Conservation (phyloP, 768 basidiomycete species). For the Hygrophoropsis aurantiaca region DNA sequence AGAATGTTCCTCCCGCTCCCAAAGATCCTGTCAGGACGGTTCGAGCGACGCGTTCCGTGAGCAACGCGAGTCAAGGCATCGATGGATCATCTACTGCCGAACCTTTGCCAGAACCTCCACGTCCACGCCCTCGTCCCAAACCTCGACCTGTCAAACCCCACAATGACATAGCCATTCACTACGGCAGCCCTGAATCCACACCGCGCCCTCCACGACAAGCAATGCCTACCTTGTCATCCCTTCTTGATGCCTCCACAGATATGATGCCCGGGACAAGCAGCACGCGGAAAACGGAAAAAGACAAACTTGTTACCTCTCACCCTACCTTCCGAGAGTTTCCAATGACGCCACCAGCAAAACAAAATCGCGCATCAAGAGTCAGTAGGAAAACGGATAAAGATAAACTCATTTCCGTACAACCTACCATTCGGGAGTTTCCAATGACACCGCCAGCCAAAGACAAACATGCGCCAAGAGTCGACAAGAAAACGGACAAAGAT, state of each 20-base stretch:
- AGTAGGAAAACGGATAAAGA: constrained; percentile 13
- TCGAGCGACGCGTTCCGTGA: too few relatives aligned
- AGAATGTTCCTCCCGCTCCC: background rate
- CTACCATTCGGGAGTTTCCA: constrained; percentile 22
- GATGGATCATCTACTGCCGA: background rate
- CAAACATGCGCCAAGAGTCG: constrained; percentile 15
- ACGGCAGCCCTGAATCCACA: constrained; percentile 16
- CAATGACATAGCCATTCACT: background rate
- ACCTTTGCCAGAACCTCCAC: background rate
- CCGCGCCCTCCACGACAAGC: constrained; percentile 8
- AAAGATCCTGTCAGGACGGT: background rate
- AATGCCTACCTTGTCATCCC: background rate
- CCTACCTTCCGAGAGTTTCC: constrained; percentile 22
- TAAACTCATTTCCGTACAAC: background rate
- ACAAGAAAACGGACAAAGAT: constrained; percentile 12
- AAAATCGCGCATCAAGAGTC: constrained; percentile 15
- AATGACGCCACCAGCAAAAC: constrained; percentile 20
- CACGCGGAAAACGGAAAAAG: constrained; percentile 9
- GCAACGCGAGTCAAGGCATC: background rate
- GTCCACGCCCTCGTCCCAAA: constrained; percentile 10
- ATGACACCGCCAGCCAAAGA: constrained; percentile 22
- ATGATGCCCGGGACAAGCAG: background rate
- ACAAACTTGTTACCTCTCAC: constrained; percentile 1
- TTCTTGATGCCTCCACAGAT: background rate
- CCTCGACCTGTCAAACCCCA: constrained; percentile 9